Base-by-base conservation (phyloP, 805 yeast species). In the Starmerella potacharoeniae region DNA sequence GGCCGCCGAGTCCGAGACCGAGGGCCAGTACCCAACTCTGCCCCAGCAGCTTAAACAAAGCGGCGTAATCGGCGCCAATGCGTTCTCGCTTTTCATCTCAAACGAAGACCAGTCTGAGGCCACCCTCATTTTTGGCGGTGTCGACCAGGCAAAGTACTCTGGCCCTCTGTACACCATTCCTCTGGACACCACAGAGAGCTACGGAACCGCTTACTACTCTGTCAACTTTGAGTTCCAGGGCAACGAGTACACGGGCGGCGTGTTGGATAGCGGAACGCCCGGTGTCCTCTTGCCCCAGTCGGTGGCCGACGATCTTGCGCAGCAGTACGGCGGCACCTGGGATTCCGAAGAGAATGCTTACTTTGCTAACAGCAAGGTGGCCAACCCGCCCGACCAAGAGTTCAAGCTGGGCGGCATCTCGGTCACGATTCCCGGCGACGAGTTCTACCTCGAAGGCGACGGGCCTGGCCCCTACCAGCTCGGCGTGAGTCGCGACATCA, bases 241-340 rank as follows among this genome's bases (percentile, higher is more conserved):
- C 7, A 34, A 13, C 6, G 30, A 28, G 33, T 55, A 51, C 48
- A 35, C 48, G 13, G 54, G 52, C n/a, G 60, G 58, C 29, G 50
- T 61, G 9, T 66, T 81, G 40, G 85, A 81, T 65, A 73, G 81
- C 4, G 82, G 84, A 17, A 72, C 83, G 10, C 71, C 82, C 6
- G 62, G 72, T 28, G 64, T 75, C 14, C 75, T 74, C 58, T 65
- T 79, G 43, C 81, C 81, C 8, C 14, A 30, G n/a, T 30, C 22
- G 4, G 56, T 55, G 5, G 55, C 53, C 34, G 50, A 8, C 36
- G 52, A 30, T 6, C 8, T 55, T 14, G 60, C 60, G 3, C 22
- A 11, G 22, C 30, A 55, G 53, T 52, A 52, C 39, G 55, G 55
- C 14, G 57, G 55, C n/a, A 36, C 39, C 28, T 47, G 40, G 50